These are phyloP conservation scores for Cyberlindnera sargentensis DNA, from an alignment of 805 yeast species.

Conservation along the genomic window DNA sequence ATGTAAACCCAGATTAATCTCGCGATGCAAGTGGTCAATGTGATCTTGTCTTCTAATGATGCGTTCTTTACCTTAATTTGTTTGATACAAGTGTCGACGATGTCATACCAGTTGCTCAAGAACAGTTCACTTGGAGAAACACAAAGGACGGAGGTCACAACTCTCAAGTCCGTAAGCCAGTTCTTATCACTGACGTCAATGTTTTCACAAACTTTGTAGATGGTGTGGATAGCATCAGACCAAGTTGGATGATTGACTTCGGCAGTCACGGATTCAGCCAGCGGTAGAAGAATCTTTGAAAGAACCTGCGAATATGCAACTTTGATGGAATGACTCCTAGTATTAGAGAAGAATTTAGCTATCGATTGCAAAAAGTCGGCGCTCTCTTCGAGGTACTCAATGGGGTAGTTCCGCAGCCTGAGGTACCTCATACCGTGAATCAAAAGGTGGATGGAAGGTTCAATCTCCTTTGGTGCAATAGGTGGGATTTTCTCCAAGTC, in stretches of 20 bases:
- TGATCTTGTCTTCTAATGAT: conserved; percentile 36
- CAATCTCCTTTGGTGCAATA: conserved; percentile 39
- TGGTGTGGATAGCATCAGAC: conserved; percentile 69
- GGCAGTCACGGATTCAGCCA: conserved; percentile 83
- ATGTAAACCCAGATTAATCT: conserved; percentile 86
- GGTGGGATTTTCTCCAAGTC: conserved; percentile 80
- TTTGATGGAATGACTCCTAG: conserved; percentile 58
- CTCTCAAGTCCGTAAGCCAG: conserved; percentile 63
- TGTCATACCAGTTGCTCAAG: conserved; percentile 58
- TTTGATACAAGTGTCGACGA: conserved; percentile 56
- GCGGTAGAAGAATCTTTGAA: conserved; percentile 64
- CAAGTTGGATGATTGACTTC: conserved; percentile 95
- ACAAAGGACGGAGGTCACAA: conserved; percentile 67
- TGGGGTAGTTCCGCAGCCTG: conserved; percentile 72
- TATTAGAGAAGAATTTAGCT: conserved; percentile 69
- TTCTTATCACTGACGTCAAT: conserved; percentile 38
- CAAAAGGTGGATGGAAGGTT: conserved; percentile 60
- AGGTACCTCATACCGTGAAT: conserved; percentile 91
- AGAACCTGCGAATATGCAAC: conserved; percentile 83
- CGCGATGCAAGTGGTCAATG: conserved; percentile 57
- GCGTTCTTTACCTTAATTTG: conserved; percentile 59
- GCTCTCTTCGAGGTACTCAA: conserved; percentile 86
- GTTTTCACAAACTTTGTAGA: conserved; percentile 44
- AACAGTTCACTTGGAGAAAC: conserved; percentile 79
- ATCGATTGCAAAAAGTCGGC: conserved; percentile 85